Conservation (phyloP, 2,329 filamentous ascomycete genomes). For the Cytospora chrysosperma region DNA sequence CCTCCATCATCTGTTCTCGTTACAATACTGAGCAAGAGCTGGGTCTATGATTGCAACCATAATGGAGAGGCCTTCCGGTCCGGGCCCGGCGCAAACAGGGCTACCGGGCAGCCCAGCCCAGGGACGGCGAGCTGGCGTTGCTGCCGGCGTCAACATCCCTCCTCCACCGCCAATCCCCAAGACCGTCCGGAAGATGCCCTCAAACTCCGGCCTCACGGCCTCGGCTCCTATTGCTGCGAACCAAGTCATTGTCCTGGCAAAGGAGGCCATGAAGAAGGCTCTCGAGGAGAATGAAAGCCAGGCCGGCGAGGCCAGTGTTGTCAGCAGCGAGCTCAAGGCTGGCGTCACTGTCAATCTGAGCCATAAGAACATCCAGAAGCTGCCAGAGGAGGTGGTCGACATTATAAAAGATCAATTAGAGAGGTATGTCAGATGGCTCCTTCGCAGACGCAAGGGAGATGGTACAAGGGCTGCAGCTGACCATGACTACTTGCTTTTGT, state of each 20-base stretch:
- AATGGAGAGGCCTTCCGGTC: constrained; percentile 29
- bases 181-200: constrained; percentile 46
- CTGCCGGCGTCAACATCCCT: constrained; percentile 37
- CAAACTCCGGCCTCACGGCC: constrained; percentile 48
- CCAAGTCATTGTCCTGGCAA: constrained; percentile 65
- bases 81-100: constrained; percentile 28
- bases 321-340: constrained; percentile 61
- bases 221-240: constrained; percentile 55
- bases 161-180: constrained; percentile 47
- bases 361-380: constrained; percentile 67
- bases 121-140: constrained; percentile 33
- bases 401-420: constrained; percentile 73
- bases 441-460: constrained; percentile 10
- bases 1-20: background rate
- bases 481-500: constrained; percentile 18
- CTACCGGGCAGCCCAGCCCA: constrained; percentile 39
- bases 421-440: constrained; percentile 48
- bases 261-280: constrained; percentile 66
- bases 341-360: constrained; percentile 78
- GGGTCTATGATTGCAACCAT: constrained; percentile 19
- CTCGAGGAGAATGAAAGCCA: constrained; percentile 65
- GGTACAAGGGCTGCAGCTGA: constrained; percentile 25
- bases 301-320: constrained; percentile 57
- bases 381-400: constrained; percentile 73
- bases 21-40: constrained; percentile 6